Evolutionary conservation across 345 rosid genomes (phyloP), one percentile per base, ranked within the genome.

Genomic region (Eucalyptus grandis): DNA sequence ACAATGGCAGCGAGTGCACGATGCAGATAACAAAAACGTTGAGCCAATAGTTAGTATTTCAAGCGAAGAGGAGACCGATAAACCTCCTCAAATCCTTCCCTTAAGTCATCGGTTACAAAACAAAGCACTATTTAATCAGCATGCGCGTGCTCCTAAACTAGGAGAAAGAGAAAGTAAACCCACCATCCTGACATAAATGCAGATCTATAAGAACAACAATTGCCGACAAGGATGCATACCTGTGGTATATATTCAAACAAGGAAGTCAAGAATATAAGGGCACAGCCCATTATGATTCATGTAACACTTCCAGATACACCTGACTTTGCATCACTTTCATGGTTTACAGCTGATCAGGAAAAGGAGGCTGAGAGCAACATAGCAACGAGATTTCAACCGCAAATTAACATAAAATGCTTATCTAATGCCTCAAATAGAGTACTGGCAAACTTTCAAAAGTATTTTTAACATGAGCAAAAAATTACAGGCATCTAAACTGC

Each of bases 301-400:
- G 97, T 91, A 90, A 98, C 37, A 92, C 96, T 69, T 90, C 98
- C 99, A 51, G 99, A 94, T 88, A 98, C 90, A 88, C 99, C 98
- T 40, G 99, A 94, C 94, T 94, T 98, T 30, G 99, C 98, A 89
- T 98, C 99, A 92, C 97, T 96, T 91, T 97, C 99, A 91, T 96
- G 96, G 92, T 94, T 98, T 90, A 97, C 99, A 37, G 99, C 99
- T 89, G 99, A 98, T 93, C 99, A 93, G 88, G 99, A 98, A 92
- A 98, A 98, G 88, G 99, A 97, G 90, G 98, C 99, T 96, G 92
- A 91, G 15, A 72, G 86, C 43, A 72, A 37, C 67, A 86, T 21
- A 62, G 43, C 40, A 87, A 62, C 27, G 67, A 24, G 82, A 72
- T 72, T 72, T 37, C 46, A 72, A 37, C 46, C 12, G 26, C 82